Conservation (phyloP, 1,284 basidiomycete species). For the Rhodotorula sp. region DNA sequence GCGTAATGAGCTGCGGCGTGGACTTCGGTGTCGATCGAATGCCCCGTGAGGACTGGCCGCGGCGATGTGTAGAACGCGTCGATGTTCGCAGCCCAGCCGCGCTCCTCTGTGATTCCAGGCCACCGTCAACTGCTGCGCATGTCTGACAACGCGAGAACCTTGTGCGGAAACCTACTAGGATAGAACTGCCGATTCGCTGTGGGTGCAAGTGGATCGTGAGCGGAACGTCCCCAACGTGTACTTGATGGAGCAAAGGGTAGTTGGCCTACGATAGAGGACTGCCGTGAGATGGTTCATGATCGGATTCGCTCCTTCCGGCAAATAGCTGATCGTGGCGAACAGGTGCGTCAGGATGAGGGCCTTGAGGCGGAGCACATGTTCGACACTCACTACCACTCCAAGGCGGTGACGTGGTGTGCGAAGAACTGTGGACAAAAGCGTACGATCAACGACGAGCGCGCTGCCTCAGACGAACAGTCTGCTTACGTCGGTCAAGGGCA, state of each 20-base stretch:
- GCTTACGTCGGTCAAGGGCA: slow-evolving; percentile 5
- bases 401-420: background rate
- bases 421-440: background rate
- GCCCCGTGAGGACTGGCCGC: slow-evolving; percentile 3
- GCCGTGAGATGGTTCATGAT: slow-evolving; percentile 13
- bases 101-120: slow-evolving; percentile 1
- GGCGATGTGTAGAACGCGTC: slow-evolving; percentile 7
- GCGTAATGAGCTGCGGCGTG: background rate
- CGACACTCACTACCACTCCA: slow-evolving; percentile 10
- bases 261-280: background rate
- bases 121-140: background rate
- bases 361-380: too few relatives aligned
- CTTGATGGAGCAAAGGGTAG: accelerated
- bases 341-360: background rate
- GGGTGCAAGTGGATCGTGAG: background rate
- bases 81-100: slow-evolving; percentile 11
- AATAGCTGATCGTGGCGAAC: background rate
- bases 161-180: background rate
- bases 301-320: slow-evolving; percentile 1
- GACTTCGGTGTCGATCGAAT: background rate
- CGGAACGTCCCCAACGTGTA: background rate
- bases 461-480: background rate
- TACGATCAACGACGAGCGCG: background rate
- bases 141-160: too few relatives aligned
- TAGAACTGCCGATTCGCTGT: slow-evolving; percentile 15